Evolutionary conservation across 2,329 filamentous ascomycete species (phyloP), one percentile per base, ranked within the genome.

Genomic region (Hypoxylon rubiginosum): DNA sequence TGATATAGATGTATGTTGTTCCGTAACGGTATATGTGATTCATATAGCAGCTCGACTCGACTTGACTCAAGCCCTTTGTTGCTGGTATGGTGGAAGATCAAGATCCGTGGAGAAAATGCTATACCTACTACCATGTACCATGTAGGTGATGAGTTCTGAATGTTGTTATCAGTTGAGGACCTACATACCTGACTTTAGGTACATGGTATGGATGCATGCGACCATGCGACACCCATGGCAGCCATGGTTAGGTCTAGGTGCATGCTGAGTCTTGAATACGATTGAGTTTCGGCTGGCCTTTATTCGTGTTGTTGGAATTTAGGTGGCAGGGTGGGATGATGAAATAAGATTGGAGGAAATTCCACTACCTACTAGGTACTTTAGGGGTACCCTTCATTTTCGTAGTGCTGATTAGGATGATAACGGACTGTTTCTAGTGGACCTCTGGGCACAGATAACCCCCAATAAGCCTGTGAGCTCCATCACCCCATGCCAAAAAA

Each of bases 401-500:
- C 26, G 49, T 56, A 49, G 45, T 51, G 52, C 28, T 58, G 62
- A 59, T 65, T 65, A 62, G 51, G 62, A 64, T 51, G 28, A 58
- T 53, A 30, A 61, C 15, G 30, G 24, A 55, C 13, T n/a, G 32
- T n/a, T 56, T 52, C 8, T 32, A 62, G 49, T 65, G 61, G 58
- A 11, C 8, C 1, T 50, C 19, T 8, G 15, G 21, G 36, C 43
- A 21, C 39, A 17, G 24, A 50, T 10, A 21, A 13, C 26, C 49
- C 28, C n/a, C 8, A 24, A 19, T 39, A 2, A 41, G 11, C 41
- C 3, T 36, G 3, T 2, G 32, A 36, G 2, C 43, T 55, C 53
- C 57, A 45, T 34, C 26, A 24, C 21, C 17, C 53, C 59, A 63
- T 36, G 19, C 66, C 66, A 66, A 68, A 68, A 68, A 66, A 66